These are phyloP conservation scores for Solanum hybrid DNA, from an alignment of 305 asterid genomes.

Conservation along the genomic window DNA sequence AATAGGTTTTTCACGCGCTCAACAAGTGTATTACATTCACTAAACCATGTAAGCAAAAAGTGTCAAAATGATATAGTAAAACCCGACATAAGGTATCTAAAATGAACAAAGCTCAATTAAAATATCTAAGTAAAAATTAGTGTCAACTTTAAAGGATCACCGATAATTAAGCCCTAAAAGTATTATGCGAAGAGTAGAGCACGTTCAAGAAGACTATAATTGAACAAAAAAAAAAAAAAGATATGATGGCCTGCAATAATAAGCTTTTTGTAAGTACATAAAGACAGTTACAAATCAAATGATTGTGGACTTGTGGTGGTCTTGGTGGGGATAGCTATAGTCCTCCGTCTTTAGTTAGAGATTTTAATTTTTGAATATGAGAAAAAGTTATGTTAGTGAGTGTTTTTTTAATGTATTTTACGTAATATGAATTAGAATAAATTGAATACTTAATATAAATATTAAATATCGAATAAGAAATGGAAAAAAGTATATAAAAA, in stretches of 20 bases:
- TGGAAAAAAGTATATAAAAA: neutral
- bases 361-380: neutral
- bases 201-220: neutral
- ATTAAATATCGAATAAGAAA: neutral
- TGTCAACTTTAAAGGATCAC: accelerated
- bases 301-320: neutral
- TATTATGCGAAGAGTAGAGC: neutral
- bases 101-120: too few relatives aligned
- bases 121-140: accelerated
- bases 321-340: neutral
- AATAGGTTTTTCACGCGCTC: too few relatives aligned
- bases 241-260: neutral
- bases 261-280: neutral
- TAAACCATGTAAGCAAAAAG: too few relatives aligned
- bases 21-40: too few relatives aligned
- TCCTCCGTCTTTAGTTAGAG: neutral
- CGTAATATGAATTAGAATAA: neutral
- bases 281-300: neutral
- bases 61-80: too few relatives aligned
- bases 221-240: neutral
- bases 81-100: too few relatives aligned
- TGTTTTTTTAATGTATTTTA: too few relatives aligned
- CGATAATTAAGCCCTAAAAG: neutral
- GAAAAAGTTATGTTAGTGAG: too few relatives aligned
- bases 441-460: neutral